Evolutionary conservation across 768 basidiomycete genomes (phyloP), one percentile per base, ranked within the genome.

Genomic region (Phanerochaete carnosa): DNA sequence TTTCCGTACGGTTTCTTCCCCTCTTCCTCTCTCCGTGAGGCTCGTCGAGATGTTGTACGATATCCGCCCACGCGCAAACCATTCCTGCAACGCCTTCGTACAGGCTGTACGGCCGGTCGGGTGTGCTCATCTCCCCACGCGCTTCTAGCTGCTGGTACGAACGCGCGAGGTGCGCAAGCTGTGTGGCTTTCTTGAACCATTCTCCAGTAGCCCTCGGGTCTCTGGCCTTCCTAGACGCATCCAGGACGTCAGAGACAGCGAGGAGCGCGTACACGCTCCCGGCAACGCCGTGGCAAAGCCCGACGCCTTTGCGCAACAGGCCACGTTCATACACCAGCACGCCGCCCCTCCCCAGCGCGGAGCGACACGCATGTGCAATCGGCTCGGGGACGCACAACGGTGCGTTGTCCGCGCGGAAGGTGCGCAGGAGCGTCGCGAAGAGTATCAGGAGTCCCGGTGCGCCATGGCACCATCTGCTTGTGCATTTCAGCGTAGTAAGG

Each of bases 71-170:
- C 15, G 83, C 83, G 63, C 79, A 80, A 62, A 83, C 84, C 77
- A 83, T 80, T 26, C 85, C 85, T 19, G 81, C 81, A 55, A 77
- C 59, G n/a, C 84, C 84, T 62, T 83, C 83, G 61, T 83, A 86
- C 59, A 86, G 69, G 65, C 83, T 85, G 75, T 77, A 82, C 11
- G 81, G 82, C 55, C 75, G 71, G 63, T 87, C 84, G 1, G 84
- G 82, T 0, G 66, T 67, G 9, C 55, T 58, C 81, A 85, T 82
- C 60, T 78, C 72, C 15, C 77, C 77, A 2, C 70, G 62, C 60
- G 65, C 61, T 28, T 70, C 77, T 49, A 79, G 59, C 53, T 69
- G 61, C 52, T 71, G 64, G 54, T 76, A 75, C 6, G 60, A 62
- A 0, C 74, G 74, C 3, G 80, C 82, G 11, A 83, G 66, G 55